Conservation (phyloP, 140 eudicot genomes). For the Flaveria floridana region DNA sequence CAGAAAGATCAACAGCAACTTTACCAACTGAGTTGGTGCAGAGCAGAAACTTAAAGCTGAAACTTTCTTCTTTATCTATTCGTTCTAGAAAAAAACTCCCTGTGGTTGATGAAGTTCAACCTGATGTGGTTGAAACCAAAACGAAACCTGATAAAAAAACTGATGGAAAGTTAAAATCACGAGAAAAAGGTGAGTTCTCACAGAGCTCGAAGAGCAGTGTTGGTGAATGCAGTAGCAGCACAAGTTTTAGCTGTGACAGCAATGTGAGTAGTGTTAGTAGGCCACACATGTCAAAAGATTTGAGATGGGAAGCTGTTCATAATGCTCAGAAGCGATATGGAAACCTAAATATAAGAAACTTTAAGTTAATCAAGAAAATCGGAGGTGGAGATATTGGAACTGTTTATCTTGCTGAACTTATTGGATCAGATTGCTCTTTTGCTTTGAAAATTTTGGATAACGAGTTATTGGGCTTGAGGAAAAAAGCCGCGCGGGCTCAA, state of each 20-base stretch:
- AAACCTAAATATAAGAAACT: conserved; percentile 55
- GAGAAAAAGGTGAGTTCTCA: conserved; percentile 72
- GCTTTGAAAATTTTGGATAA: conserved; percentile 84
- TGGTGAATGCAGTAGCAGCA: conserved; percentile 72
- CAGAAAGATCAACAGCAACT: conserved; percentile 42
- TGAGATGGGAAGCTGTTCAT: conserved; percentile 70
- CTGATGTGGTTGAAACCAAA: conserved; percentile 27
- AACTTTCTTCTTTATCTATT: conserved; percentile 40
- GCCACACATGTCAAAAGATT: conserved; percentile 93
- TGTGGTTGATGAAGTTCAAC: conserved; percentile 42
- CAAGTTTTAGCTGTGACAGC: conserved; percentile 79
- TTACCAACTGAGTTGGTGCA: conserved; percentile 26
- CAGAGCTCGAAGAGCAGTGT: conserved; percentile 87
- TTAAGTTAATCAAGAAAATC: conserved; percentile 62
- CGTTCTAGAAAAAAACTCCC: conserved; percentile 42
- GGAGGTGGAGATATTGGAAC: conserved; percentile 88
- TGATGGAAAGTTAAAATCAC: conserved; percentile 43
- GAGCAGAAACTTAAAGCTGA: conserved; percentile 37
- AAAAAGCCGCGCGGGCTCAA: conserved; percentile 72
- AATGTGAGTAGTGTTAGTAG: conserved; percentile 54
- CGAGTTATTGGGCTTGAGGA: conserved; percentile 53
- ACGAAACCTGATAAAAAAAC: conserved; percentile 35
- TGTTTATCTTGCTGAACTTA: conserved; percentile 75
- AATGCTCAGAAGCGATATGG: conserved; percentile 53
- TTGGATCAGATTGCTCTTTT: conserved; percentile 55